These are phyloP conservation scores for Meyerozyma smithsonii DNA, from an alignment of 1,139 yeast genomes.

Conservation along the genomic window DNA sequence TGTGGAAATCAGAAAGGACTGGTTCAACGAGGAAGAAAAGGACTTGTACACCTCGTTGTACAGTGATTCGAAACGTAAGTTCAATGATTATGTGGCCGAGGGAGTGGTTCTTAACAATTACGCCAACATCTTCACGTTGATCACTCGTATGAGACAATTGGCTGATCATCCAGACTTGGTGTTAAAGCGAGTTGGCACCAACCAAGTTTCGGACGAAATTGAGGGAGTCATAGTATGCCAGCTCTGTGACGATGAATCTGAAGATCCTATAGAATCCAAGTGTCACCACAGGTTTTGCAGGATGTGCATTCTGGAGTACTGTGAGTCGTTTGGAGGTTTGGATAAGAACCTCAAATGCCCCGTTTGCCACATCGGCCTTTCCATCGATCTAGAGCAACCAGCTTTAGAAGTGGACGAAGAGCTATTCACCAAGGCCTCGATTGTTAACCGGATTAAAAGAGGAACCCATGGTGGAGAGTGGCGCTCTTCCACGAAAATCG, in stretches of 20 bases:
- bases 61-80: conserved; percentile 79
- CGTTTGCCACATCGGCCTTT: conserved; percentile 87
- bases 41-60: conserved; percentile 86
- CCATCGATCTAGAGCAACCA: conserved; percentile 86
- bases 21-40: conserved; percentile 89
- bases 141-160: conserved; percentile 94
- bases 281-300: conserved; percentile 94
- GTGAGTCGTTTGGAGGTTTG: conserved; percentile 73
- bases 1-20: conserved; percentile 80
- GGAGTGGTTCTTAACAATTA: conserved; percentile 94
- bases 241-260: conserved; percentile 95
- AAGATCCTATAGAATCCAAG: conserved; percentile 90
- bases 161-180: conserved; percentile 98
- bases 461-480: conserved; percentile 67
- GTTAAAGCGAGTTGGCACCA: conserved; percentile 56
- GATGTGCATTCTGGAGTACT: conserved; percentile 83
- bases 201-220: conserved; percentile 28
- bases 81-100: conserved; percentile 84
- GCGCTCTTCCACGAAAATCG: conserved; percentile 93
- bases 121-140: conserved; percentile 92
- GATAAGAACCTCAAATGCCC: conserved; percentile 74
- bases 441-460: conserved; percentile 83
- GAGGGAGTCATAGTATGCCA: conserved; percentile 80
- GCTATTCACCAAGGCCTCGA: conserved; percentile 69
- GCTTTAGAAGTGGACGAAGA: conserved; percentile 72